phyloP scores from a whole-genome alignment of 2,329 filamentous ascomycete species.

The Colletotrichum agaves region DNA sequence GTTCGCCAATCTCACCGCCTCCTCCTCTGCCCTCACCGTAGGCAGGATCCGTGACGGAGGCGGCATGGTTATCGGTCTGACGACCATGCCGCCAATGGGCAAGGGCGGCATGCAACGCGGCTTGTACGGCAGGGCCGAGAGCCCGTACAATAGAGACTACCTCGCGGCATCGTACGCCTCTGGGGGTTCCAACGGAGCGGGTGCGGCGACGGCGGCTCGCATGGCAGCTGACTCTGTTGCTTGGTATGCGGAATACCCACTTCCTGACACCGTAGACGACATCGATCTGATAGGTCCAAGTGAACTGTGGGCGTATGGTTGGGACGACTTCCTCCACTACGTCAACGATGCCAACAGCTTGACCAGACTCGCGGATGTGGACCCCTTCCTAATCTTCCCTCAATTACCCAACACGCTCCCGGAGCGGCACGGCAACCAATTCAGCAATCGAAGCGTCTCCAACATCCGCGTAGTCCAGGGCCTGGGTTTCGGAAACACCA shows the following conservation, averaged over 20 bases:
- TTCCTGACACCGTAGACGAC: neutral
- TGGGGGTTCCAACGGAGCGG: constrained; percentile 68
- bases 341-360: constrained; percentile 43
- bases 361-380: constrained; percentile 40
- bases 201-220: constrained; percentile 59
- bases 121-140: constrained; percentile 65
- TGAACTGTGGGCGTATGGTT: constrained; percentile 4
- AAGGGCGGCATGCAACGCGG: constrained; percentile 68
- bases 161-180: constrained; percentile 65
- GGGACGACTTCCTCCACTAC: constrained; percentile 40
- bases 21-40: constrained; percentile 63
- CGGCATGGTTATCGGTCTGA: constrained; percentile 62
- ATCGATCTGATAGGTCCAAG: neutral
- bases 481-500: neutral
- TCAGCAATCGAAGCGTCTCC: neutral
- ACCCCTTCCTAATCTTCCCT: constrained; percentile 4
- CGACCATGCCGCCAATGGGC: constrained; percentile 69
- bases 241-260: constrained; percentile 4
- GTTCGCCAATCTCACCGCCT: constrained; percentile 59
- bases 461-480: neutral
- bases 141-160: constrained; percentile 64
- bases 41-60: constrained; percentile 58
- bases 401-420: constrained; percentile 14
- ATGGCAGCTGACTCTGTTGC: constrained; percentile 43
- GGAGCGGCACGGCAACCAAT: constrained; percentile 12